Evolutionary conservation across 2,329 filamentous ascomycete genomes (phyloP), one percentile per base, ranked within the genome.

Genomic region (Madurella mycetomatis): DNA sequence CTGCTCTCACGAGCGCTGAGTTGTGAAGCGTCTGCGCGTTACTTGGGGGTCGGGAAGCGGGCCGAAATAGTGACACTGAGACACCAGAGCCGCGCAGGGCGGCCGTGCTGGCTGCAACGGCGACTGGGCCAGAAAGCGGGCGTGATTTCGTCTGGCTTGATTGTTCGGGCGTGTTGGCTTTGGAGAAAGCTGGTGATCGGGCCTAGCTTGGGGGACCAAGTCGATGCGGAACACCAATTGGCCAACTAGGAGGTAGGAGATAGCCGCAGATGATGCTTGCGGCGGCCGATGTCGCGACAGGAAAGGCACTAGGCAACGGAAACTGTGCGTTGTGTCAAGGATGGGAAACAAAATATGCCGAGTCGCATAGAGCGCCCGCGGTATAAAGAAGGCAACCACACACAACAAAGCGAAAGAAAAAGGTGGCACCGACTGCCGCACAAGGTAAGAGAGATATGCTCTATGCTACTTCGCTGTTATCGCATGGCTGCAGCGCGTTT

Each of bases 341-440:
- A 31, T 18, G 42, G 40, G 34, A n/a, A 17, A 19, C 37, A 15
- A 17, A 41, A 44, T 34, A 51, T 32, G 42, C 42, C 9, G 17
- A 7, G 43, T 41, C 19, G 50, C 54, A 57, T 53, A 51, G 43
- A 53, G 44, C 5, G 18, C 9, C 11, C 34, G 34, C 15, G 18
- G 19, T 2, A 53, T 39, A 11, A 40, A 41, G 31, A 25, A 13
- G 40, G 18, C 39, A 31, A 7, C 11, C 34, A 32, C 47, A 45
- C 30, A 45, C 17, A 48, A 56, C 46, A 56, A 53, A 56, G 54
- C 39, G 45, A 47, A 39, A 40, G 39, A 11, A 19, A 37, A 4
- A 4, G 4, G 34, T 15, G 34, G 4, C 34, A 37, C 18, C 25
- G 19, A 51, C 44, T 41, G 45, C 49, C 19, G 15, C 19, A 34